phyloP scores from a whole-genome alignment of 164 flowering plant species.

The Piper longum region DNA sequence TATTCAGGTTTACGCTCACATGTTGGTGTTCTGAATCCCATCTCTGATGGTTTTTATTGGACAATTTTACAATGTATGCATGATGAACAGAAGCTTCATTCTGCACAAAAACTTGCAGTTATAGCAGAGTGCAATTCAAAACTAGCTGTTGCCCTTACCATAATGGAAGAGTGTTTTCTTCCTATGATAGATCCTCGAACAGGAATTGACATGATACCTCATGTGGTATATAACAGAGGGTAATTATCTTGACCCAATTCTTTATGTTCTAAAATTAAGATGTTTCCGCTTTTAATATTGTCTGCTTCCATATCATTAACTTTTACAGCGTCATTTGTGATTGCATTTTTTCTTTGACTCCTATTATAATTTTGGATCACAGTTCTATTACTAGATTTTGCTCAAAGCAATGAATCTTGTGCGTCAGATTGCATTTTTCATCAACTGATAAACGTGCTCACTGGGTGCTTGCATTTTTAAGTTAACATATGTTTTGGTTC shows the following conservation, averaged over 20 bases:
- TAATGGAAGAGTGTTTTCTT: conserved; percentile 95
- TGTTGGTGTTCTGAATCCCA: conserved; percentile 42
- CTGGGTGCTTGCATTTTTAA: not conserved
- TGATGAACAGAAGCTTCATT: conserved; percentile 64
- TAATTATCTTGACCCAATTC: conserved; percentile 17
- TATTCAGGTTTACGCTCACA: conserved; percentile 55
- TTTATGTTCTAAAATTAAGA: no score
- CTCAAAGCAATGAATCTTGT: no score
- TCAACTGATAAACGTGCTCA: not conserved
- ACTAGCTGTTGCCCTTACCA: conserved; percentile 76
- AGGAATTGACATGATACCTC: conserved; percentile 90
- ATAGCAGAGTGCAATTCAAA: conserved; percentile 94
- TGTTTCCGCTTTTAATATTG: no score
- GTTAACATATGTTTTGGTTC: not conserved
- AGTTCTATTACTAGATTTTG: no score
- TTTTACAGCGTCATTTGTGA: no score
- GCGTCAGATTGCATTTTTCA: not conserved
- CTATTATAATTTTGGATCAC: no score
- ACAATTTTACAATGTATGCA: conserved; percentile 63
- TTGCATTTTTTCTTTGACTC: no score
- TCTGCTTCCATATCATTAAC: not conserved
- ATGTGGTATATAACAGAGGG: conserved; percentile 86
- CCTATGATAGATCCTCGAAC: conserved; percentile 91
- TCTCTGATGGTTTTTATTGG: conserved; percentile 62
- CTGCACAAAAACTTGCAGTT: conserved; percentile 53